Conservation (phyloP, 352 stramenopile genomes). For the Phytophthora pini region DNA sequence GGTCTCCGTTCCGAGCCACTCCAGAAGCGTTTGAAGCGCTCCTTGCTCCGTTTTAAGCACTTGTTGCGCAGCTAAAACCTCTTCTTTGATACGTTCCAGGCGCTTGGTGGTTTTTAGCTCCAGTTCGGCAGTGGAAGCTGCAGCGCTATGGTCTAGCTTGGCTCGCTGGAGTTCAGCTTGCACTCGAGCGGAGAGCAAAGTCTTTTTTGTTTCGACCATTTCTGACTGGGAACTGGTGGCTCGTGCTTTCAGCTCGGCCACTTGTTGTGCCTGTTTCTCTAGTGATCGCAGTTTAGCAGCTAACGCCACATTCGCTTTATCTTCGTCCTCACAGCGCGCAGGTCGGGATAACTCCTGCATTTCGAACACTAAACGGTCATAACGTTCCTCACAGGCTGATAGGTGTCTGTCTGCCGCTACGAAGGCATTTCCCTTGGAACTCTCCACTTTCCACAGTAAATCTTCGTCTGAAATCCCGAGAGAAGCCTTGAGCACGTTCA, state of each 20-base stretch:
- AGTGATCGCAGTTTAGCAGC: slow-evolving; percentile 53
- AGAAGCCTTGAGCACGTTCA: slow-evolving; percentile 76
- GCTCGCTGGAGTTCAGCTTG: slow-evolving; percentile 50
- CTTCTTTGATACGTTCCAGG: slow-evolving; percentile 50
- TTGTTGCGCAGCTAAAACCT: slow-evolving; percentile 54
- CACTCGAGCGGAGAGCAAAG: slow-evolving; percentile 47
- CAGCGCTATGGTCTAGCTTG: slow-evolving; percentile 16
- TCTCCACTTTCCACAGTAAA: slow-evolving; percentile 82
- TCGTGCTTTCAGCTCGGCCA: slow-evolving; percentile 49
- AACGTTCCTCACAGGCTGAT: slow-evolving; percentile 64
- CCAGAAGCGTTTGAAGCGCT: slow-evolving; percentile 56
- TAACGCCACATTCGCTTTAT: slow-evolving; percentile 60
- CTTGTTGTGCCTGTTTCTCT: slow-evolving; percentile 40
- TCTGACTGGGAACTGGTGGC: slow-evolving; percentile 46
- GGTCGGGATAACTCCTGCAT: slow-evolving; percentile 61
- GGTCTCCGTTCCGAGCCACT: slow-evolving; percentile 53
- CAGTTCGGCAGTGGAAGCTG: not conserved
- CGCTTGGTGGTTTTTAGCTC: slow-evolving; percentile 22
- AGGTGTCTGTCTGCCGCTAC: slow-evolving; percentile 63
- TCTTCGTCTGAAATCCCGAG: slow-evolving; percentile 81
- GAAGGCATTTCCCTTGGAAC: slow-evolving; percentile 75
- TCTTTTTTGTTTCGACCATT: slow-evolving; percentile 50
- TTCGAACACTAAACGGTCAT: slow-evolving; percentile 73
- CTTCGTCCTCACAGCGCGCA: slow-evolving; percentile 43
- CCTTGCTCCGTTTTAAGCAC: slow-evolving; percentile 51